Evolutionary conservation across 805 yeast species (phyloP).

Genomic region (Hanseniaspora singularis): DNA sequence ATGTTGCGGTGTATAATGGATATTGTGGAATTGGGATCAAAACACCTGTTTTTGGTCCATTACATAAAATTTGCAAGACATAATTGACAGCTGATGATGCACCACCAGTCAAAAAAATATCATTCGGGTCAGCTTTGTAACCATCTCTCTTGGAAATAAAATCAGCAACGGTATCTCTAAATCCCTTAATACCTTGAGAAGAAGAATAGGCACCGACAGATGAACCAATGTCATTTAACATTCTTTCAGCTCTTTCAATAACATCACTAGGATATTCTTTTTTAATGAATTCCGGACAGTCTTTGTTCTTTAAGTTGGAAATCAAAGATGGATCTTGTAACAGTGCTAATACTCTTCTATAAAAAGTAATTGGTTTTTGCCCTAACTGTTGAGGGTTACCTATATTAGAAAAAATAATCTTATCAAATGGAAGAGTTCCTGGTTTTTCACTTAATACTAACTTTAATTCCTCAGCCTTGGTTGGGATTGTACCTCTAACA

Average conservation of each 20-base stretch:
- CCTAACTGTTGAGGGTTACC: constrained; percentile 97
- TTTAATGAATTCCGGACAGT: constrained; percentile 21
- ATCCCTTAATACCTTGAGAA: constrained; percentile 71
- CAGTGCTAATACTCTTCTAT: constrained; percentile 77
- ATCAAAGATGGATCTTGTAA: constrained; percentile 74
- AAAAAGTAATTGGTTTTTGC: constrained; percentile 90
- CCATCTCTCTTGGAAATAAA: constrained; percentile 77
- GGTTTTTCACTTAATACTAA: constrained; percentile 43
- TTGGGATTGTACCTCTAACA: constrained; percentile 89
- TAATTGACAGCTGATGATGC: constrained; percentile 90
- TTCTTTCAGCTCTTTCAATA: constrained; percentile 49
- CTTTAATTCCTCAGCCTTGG: constrained; percentile 76
- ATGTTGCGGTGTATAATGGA: constrained; percentile 91
- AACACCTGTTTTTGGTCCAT: constrained; percentile 60
- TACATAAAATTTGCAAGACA: constrained; percentile 56
- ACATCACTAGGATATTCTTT: constrained; percentile 51
- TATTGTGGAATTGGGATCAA: constrained; percentile 96
- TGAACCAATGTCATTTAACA: constrained; percentile 50
- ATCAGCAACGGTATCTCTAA: constrained; percentile 68
- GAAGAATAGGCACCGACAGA: constrained; percentile 92
- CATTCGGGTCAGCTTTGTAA: constrained; percentile 48
- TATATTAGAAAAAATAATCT: constrained; percentile 80
- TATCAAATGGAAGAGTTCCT: constrained; percentile 57
- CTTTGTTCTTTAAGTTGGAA: constrained; percentile 21
- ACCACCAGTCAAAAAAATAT: constrained; percentile 80